Conservation (phyloP, 2,329 filamentous ascomycete genomes). For the Aureobasidium mangrovei region DNA sequence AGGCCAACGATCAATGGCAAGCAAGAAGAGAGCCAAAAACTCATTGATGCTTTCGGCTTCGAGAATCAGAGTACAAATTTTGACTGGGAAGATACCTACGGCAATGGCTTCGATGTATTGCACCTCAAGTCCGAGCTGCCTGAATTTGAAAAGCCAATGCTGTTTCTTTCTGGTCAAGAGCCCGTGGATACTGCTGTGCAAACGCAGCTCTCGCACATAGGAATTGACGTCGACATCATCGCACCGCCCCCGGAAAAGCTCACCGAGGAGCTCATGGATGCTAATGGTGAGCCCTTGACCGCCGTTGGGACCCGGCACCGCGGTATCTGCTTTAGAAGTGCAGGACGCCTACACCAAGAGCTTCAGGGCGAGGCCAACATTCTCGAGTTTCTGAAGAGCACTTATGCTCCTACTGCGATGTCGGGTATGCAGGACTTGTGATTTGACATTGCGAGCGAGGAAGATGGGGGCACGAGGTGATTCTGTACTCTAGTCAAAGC, state of each 20-base stretch:
- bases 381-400: constrained; percentile 14
- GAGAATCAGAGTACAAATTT: constrained; percentile 70
- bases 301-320: constrained; percentile 13
- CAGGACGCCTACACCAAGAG: constrained; percentile 28
- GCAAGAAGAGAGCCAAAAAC: constrained; percentile 51
- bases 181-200: constrained; percentile 27
- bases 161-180: constrained; percentile 29
- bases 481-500: too few relatives aligned
- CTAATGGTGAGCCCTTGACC: constrained; percentile 3
- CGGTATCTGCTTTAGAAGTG: constrained; percentile 27
- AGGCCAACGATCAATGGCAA: constrained; percentile 60
- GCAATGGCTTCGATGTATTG: constrained; percentile 73
- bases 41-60: constrained; percentile 71
- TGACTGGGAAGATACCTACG: constrained; percentile 69
- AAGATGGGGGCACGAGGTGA: too few relatives aligned
- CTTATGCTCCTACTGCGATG: background rate
- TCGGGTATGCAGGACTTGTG: too few relatives aligned
- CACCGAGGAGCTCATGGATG: constrained; percentile 14
- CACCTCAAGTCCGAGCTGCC: constrained; percentile 40
- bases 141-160: constrained; percentile 27
- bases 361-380: constrained; percentile 21
- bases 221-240: constrained; percentile 15
- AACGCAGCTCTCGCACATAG: constrained; percentile 25
- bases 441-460: too few relatives aligned
- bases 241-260: constrained; percentile 15